Evolutionary conservation across 768 basidiomycete species (phyloP).

Genomic region (Naganishia friedmannii): DNA sequence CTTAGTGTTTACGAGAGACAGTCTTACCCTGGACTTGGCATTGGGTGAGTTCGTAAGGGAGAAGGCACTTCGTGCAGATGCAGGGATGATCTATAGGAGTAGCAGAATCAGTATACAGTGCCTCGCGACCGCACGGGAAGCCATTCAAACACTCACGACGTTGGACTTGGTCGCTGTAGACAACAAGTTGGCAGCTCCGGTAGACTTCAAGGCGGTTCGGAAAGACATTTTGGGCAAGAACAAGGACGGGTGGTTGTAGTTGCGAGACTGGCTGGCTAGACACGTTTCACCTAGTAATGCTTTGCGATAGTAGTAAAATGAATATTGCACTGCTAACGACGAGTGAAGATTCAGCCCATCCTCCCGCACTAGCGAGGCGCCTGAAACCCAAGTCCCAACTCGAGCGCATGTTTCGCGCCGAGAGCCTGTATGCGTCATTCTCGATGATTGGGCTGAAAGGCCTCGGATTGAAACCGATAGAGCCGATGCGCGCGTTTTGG

Average conservation of each 20-base stretch:
- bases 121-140: neutral
- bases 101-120: neutral
- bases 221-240: constrained; percentile 32
- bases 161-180: constrained; percentile 25
- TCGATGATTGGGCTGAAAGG: constrained; percentile 21
- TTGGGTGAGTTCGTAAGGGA: constrained; percentile 22
- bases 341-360: constrained; percentile 16
- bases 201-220: constrained; percentile 32
- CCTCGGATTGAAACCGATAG: constrained; percentile 6
- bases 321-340: neutral
- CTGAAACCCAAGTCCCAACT: constrained; percentile 9
- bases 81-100: constrained; percentile 10
- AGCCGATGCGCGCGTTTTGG: neutral
- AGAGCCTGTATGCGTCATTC: constrained; percentile 19
- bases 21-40: constrained; percentile 23
- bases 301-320: neutral
- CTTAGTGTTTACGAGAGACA: neutral
- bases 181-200: constrained; percentile 28
- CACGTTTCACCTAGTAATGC: neutral
- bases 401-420: neutral
- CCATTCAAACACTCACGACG: constrained; percentile 22
- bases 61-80: constrained; percentile 20
- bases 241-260: constrained; percentile 12
- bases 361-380: neutral
- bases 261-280: neutral